Evolutionary conservation across 2,329 filamentous ascomycete genomes (phyloP).

Genomic region (Verticillium nubilum): DNA sequence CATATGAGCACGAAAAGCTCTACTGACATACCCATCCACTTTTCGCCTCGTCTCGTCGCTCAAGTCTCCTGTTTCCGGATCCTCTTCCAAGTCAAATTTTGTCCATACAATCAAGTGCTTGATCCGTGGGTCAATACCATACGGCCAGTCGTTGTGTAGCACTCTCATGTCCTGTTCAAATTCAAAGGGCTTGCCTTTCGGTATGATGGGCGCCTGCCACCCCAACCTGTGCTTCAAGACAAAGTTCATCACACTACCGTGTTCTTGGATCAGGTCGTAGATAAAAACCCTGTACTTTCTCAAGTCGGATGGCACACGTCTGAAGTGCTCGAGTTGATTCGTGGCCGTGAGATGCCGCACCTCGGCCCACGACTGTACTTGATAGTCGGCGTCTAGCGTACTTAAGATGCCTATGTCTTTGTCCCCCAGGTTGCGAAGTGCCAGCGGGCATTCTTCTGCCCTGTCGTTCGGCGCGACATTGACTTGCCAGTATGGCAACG

Average conservation of each 20-base stretch:
- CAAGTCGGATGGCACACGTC: slow-evolving; percentile 70
- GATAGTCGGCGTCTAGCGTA: slow-evolving; percentile 64
- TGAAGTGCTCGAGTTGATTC: slow-evolving; percentile 72
- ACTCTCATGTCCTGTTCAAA: slow-evolving; percentile 59
- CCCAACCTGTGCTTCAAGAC: slow-evolving; percentile 63
- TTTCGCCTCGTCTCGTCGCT: slow-evolving; percentile 55
- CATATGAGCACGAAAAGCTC: slow-evolving; percentile 55
- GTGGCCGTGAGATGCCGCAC: slow-evolving; percentile 55
- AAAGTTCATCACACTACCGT: slow-evolving; percentile 76
- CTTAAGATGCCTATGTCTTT: slow-evolving; percentile 69
- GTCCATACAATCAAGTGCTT: slow-evolving; percentile 90
- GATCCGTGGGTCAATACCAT: slow-evolving; percentile 72
- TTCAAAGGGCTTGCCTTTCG: slow-evolving; percentile 14
- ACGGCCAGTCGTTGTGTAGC: slow-evolving; percentile 90
- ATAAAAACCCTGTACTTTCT: slow-evolving; percentile 72
- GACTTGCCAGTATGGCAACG: slow-evolving; percentile 71
- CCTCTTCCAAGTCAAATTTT: slow-evolving; percentile 74
- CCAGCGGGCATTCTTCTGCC: slow-evolving; percentile 65
- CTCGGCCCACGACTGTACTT: slow-evolving; percentile 60
- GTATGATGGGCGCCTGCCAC: slow-evolving; percentile 51
- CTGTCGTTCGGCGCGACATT: slow-evolving; percentile 64
- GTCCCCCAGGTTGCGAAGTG: slow-evolving; percentile 53
- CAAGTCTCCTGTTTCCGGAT: slow-evolving; percentile 59
- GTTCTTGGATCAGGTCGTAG: slow-evolving; percentile 53
- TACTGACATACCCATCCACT: slow-evolving; percentile 66